phyloP scores from a whole-genome alignment of 306 rosid species.

The Oemleria cerasiformis region DNA sequence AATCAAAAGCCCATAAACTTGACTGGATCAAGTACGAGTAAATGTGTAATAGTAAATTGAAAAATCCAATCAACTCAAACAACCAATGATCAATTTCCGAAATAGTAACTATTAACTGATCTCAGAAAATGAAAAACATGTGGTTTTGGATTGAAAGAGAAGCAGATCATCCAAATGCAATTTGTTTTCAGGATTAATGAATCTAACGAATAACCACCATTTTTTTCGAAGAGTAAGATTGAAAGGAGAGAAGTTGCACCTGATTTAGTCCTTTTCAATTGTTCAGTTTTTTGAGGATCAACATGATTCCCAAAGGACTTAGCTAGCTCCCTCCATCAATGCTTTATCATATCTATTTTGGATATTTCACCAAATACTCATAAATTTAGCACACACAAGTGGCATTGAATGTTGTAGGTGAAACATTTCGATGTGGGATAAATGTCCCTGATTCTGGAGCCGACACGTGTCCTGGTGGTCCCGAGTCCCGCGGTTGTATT shows the following conservation, averaged over 20 bases:
- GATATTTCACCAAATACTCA: slow-evolving; percentile 5
- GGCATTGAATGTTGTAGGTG: too few relatives aligned
- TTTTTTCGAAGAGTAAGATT: background rate
- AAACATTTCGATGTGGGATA: too few relatives aligned
- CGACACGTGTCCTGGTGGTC: too few relatives aligned
- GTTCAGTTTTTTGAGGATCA: slow-evolving; percentile 38
- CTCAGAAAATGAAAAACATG: background rate
- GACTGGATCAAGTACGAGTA: too few relatives aligned
- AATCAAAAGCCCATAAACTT: too few relatives aligned
- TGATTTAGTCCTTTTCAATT: slow-evolving; percentile 47
- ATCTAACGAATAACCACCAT: background rate
- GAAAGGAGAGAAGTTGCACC: slow-evolving; percentile 39
- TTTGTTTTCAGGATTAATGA: background rate
- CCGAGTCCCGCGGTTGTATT: too few relatives aligned
- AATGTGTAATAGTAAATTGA: background rate
- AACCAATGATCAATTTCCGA: background rate
- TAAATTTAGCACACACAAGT: slow-evolving; percentile 5
- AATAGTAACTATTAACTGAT: background rate
- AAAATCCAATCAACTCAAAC: background rate
- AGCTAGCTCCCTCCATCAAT: slow-evolving; percentile 43
- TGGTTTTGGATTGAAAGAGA: background rate
- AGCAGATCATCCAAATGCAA: background rate
- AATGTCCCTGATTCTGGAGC: too few relatives aligned
- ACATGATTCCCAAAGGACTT: slow-evolving; percentile 39
- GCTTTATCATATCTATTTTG: slow-evolving; percentile 48